Conservation (phyloP, 2,329 filamentous ascomycete genomes). For the Hysterium pulicare region DNA sequence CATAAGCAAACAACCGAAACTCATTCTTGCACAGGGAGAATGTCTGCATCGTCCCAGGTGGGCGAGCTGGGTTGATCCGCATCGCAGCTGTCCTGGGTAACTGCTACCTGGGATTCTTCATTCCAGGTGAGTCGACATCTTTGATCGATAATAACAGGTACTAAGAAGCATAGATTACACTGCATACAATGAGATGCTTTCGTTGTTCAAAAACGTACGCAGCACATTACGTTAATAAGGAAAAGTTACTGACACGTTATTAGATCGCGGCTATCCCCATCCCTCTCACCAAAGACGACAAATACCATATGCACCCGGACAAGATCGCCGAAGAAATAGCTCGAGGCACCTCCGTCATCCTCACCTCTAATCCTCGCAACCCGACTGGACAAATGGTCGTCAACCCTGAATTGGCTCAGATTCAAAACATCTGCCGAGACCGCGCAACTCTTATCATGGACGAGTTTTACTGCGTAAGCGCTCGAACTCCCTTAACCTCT, state of each 20-base stretch:
- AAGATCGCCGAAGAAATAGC: slow-evolving; percentile 91
- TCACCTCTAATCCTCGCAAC: slow-evolving; percentile 94
- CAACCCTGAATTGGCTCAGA: slow-evolving; percentile 81
- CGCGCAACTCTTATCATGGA: slow-evolving; percentile 91
- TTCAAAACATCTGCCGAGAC: slow-evolving; percentile 89
- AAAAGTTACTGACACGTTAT: neutral
- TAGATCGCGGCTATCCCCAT: slow-evolving; percentile 39
- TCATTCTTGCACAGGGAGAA: too few species aligned
- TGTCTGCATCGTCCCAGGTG: slow-evolving; percentile 92
- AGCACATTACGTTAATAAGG: neutral
- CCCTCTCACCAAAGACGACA: slow-evolving; percentile 77
- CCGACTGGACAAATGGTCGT: slow-evolving; percentile 85
- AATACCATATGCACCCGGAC: slow-evolving; percentile 89
- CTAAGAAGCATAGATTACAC: slow-evolving; percentile 64
- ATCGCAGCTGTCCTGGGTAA: slow-evolving; percentile 94
- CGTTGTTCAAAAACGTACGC: slow-evolving; percentile 80
- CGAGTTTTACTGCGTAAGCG: slow-evolving; percentile 70
- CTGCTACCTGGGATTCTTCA: slow-evolving; percentile 89
- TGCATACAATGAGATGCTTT: slow-evolving; percentile 96
- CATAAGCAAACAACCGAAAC: too few species aligned
- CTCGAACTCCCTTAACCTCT: neutral
- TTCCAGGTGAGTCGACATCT: slow-evolving; percentile 53
- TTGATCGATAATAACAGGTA: neutral
- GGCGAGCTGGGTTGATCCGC: slow-evolving; percentile 85
- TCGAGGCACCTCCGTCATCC: slow-evolving; percentile 72